These are phyloP conservation scores for Oehlia diaphana DNA, from an alignment of 192 early-diverging fungal species.

Conservation along the genomic window DNA sequence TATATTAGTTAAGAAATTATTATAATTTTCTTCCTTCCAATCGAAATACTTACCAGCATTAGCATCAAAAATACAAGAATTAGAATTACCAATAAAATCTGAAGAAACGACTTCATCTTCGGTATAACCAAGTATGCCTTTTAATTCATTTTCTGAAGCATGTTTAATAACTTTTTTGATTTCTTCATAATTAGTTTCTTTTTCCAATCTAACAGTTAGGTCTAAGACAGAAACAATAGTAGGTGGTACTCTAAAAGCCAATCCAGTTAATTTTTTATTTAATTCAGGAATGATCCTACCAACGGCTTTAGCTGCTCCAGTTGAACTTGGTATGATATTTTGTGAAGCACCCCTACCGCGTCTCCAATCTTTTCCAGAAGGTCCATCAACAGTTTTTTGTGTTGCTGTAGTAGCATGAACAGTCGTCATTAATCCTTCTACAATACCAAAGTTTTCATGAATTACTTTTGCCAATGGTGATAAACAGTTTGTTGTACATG, in stretches of 20 bases:
- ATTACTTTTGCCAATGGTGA: conserved; percentile 97
- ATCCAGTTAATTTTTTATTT: conserved; percentile 96
- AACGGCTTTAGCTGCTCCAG: conserved; percentile 99
- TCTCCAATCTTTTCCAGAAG: conserved; percentile 91
- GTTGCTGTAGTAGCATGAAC: conserved; percentile 98
- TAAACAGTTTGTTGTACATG: conserved; percentile 99
- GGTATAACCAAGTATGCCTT: conserved; percentile 92
- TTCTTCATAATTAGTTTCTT: conserved; percentile 87
- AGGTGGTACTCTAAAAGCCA: conserved; percentile 96
- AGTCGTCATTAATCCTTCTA: conserved; percentile 98
- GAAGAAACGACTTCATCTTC: conserved; percentile 90
- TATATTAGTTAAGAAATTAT: background rate
- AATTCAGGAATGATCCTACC: conserved; percentile 93
- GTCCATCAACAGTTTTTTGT: conserved; percentile 99
- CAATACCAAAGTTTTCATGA: conserved; percentile 93
- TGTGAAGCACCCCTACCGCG: conserved; percentile 90
- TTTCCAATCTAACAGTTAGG: conserved; percentile 88
- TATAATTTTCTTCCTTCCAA: background rate
- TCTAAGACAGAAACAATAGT: conserved; percentile 97
- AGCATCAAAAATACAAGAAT: conserved; percentile 94
- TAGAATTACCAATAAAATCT: conserved; percentile 91
- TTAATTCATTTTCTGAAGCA: conserved; percentile 72
- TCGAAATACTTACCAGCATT: conserved; percentile 67
- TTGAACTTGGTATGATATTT: conserved; percentile 98
- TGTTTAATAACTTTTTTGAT: conserved; percentile 88